A percentile compares a stretch with the other conserved stretches of the same genome.
These are phyloP conservation scores for Neodidymelliopsis sp. DNA, from an alignment of 2,329 filamentous ascomycete species.

Conservation along the genomic window DNA sequence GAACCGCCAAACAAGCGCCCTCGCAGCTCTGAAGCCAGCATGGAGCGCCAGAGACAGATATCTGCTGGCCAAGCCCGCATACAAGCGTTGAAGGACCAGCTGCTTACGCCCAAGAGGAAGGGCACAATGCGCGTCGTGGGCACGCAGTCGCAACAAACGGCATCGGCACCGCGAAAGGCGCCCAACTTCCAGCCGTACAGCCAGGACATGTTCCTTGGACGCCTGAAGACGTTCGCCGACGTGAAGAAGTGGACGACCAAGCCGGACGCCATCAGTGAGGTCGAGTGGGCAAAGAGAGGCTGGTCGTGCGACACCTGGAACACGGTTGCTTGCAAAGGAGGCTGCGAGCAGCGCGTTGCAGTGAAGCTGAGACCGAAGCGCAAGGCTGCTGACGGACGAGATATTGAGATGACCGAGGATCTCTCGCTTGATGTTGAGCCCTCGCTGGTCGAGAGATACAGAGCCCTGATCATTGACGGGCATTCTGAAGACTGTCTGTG, in stretches of 20 bases:
- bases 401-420: conserved; percentile 62
- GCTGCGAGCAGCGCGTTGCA: conserved; percentile 83
- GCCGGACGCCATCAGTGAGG: conserved; percentile 82
- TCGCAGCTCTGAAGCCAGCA: conserved; percentile 38
- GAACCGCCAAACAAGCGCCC: conserved; percentile 47
- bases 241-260: conserved; percentile 95
- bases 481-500: conserved; percentile 87
- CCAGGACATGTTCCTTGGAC: conserved; percentile 78
- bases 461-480: conserved; percentile 72
- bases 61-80: conserved; percentile 42
- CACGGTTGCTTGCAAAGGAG: conserved; percentile 79
- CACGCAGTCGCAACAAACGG: conserved; percentile 31
- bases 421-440: conserved; percentile 59
- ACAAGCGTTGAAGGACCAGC: conserved; percentile 42
- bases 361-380: conserved; percentile 72
- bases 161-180: conserved; percentile 42
- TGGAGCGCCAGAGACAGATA: conserved; percentile 37
- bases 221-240: conserved; percentile 87
- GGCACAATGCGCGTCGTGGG: conserved; percentile 44
- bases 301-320: conserved; percentile 81
- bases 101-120: conserved; percentile 37
- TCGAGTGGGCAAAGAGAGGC: conserved; percentile 92
- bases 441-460: conserved; percentile 78
- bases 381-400: conserved; percentile 50
- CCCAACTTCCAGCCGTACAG: conserved; percentile 88